phyloP scores from a whole-genome alignment of 2,329 filamentous ascomycete species.

The Monilinia aucupariae region DNA sequence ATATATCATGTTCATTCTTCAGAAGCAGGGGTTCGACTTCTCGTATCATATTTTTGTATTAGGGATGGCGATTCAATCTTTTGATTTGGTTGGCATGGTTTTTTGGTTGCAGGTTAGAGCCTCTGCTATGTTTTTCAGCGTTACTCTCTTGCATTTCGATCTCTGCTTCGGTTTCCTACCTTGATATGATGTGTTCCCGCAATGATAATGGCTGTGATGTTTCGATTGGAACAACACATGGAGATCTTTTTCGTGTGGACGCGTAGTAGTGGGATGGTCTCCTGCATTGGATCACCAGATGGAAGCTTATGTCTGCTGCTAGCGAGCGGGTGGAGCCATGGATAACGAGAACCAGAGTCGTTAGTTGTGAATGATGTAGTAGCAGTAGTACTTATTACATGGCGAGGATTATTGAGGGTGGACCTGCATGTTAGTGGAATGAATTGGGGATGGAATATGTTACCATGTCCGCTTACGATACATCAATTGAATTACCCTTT shows the following conservation, averaged over 20 bases:
- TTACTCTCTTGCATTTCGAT: slow-evolving; percentile 3
- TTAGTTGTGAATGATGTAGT: neutral
- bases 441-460: neutral
- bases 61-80: slow-evolving; percentile 8
- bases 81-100: slow-evolving; percentile 13
- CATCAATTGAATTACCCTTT: slow-evolving; percentile 9
- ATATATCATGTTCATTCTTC: slow-evolving; percentile 10
- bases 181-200: slow-evolving; percentile 5
- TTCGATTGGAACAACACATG: slow-evolving; percentile 8
- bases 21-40: neutral
- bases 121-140: slow-evolving; percentile 4
- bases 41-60: slow-evolving; percentile 12
- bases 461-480: neutral
- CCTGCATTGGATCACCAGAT: slow-evolving; percentile 12
- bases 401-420: neutral
- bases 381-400: slow-evolving; percentile 7
- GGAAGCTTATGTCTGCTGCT: slow-evolving; percentile 11
- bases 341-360: neutral
- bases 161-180: neutral
- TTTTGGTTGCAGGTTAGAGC: slow-evolving; percentile 12
- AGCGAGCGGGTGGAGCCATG: slow-evolving; percentile 5
- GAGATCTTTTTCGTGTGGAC: slow-evolving; percentile 6
- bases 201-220: slow-evolving; percentile 6
- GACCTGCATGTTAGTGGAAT: neutral
- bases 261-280: slow-evolving; percentile 2